Base-by-base conservation (phyloP, 139 green algal genomes). In the Eudorina sp. region DNA sequence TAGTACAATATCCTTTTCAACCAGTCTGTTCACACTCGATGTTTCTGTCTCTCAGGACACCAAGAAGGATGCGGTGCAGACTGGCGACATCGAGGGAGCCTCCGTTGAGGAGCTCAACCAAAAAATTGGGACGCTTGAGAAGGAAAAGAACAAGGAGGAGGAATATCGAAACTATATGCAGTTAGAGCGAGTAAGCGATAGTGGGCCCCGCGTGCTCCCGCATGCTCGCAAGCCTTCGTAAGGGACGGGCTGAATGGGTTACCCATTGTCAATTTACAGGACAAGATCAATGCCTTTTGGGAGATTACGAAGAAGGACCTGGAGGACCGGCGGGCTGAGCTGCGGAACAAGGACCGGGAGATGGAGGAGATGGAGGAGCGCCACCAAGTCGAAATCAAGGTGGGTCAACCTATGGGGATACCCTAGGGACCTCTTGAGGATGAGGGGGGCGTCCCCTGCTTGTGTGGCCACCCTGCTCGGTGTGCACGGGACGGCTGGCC, bases 211-310 rank as follows among this genome's bases (percentile, higher is more conserved):
- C 66, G 51, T 69, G 68, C 85, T 18, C 43, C 45, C n/a, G 45
- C 40, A 64, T 64, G 70, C 70, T 31, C 23, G n/a, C n/a, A 36
- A n/a, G 48, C 4, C 53, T 68, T 43, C 64, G n/a, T n/a, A n/a
- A n/a, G n/a, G n/a, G n/a, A n/a, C n/a, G 40, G 23, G 31, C 62
- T 31, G 68, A 53, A 31, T 55, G 38, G 41, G 27, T 72, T 41
- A 0, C 13, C 60, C 45, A 3, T 77, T 81, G 25, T 83, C 43
- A 72, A 27, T n/a, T n/a, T 87, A 76, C 96, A 98, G 95, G 97
- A 99, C 91, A 98, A 98, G 90, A 97, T 99, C 83, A 96, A 96
- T 89, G 90, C 94, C 1, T 99, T 98, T 84, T 98, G 96, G 96
- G 95, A 98, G 86, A 98, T 99, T 80, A 97, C 94, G 13, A 98